Conservation (phyloP, 139 green algal species). For the Gonium pectorale region DNA sequence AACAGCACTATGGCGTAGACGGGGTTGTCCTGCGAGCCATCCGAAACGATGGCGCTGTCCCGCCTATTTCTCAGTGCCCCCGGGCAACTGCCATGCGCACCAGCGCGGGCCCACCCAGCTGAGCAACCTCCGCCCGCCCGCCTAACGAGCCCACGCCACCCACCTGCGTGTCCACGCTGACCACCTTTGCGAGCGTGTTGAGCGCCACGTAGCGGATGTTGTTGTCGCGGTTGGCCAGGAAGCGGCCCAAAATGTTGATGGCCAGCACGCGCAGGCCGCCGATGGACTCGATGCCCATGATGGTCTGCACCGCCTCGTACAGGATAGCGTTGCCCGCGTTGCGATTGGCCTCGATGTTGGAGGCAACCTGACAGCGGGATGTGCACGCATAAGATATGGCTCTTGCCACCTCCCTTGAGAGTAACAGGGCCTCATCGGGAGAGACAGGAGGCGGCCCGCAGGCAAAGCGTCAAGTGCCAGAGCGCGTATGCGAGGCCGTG, state of each 20-base stretch:
- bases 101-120: too few species aligned
- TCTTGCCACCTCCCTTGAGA: background rate
- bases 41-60: too few species aligned
- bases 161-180: slow-evolving; percentile 78
- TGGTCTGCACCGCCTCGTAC: slow-evolving; percentile 94
- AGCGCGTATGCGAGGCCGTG: too few species aligned
- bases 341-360: slow-evolving; percentile 87
- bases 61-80: too few species aligned
- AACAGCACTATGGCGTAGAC: too few species aligned
- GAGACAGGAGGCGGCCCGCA: too few species aligned
- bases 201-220: slow-evolving; percentile 98
- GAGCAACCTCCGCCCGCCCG: background rate
- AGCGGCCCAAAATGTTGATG: slow-evolving; percentile 97
- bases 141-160: background rate
- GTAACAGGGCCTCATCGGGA: too few species aligned
- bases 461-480: too few species aligned
- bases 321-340: slow-evolving; percentile 96
- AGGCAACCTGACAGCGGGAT: slow-evolving; percentile 89
- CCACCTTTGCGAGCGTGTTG: slow-evolving; percentile 91
- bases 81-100: too few species aligned
- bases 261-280: slow-evolving; percentile 94
- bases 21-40: too few species aligned
- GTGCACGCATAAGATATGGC: background rate
- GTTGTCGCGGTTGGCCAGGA: slow-evolving; percentile 91
- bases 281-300: slow-evolving; percentile 95